Percentiles rank a stretch among this genome's conserved stretches.
phyloP scores from a whole-genome alignment of 176 grass and related monocot species.

The Puccinellia tenuiflora region DNA sequence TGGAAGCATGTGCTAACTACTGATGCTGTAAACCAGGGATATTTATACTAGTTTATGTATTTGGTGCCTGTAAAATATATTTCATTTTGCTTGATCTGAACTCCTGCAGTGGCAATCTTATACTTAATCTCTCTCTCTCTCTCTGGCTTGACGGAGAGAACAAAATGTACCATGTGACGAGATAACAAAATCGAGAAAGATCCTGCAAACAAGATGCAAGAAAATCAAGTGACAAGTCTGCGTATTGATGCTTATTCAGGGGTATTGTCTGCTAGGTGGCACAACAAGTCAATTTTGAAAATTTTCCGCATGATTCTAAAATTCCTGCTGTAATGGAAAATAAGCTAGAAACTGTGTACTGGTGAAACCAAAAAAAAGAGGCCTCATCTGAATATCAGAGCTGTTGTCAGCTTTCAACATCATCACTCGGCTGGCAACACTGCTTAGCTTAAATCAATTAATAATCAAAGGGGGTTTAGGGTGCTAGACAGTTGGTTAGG shows the following conservation, averaged over 20 bases:
- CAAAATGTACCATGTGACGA: neutral
- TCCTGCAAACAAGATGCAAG: neutral
- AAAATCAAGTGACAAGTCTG: neutral
- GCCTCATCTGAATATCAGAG: too few species aligned
- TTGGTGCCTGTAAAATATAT: neutral
- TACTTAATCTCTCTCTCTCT: too few species aligned
- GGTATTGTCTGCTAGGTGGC: conserved; percentile 2
- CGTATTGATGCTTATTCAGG: neutral
- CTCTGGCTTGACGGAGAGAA: neutral
- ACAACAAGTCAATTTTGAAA: neutral
- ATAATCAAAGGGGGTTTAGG: neutral
- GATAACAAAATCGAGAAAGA: neutral
- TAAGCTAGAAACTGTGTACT: neutral
- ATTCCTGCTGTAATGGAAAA: neutral
- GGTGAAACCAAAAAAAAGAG: neutral
- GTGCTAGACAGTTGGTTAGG: neutral
- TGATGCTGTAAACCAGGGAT: neutral
- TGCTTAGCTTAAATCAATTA: neutral
- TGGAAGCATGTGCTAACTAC: conserved; percentile 14
- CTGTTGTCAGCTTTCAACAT: neutral
- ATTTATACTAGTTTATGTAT: neutral
- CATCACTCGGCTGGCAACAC: neutral
- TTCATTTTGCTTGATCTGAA: neutral
- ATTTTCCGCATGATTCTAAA: neutral
- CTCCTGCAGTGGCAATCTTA: neutral